Base-by-base conservation (phyloP, 495 filamentous ascomycete genomes). In the Amniculicola lignicola region DNA sequence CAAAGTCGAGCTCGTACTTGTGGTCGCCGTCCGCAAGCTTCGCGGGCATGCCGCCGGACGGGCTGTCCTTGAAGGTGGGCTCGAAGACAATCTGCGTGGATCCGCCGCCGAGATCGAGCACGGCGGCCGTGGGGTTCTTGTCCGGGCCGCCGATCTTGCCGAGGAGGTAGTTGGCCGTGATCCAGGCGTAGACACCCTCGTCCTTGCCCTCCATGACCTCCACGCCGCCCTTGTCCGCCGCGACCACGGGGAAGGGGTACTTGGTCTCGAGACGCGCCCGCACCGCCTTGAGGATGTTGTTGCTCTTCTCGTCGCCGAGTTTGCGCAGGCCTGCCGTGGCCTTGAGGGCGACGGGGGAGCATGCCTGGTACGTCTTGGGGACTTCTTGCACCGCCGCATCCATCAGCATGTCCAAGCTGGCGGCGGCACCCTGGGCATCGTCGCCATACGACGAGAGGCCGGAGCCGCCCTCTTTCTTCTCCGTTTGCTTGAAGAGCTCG, bases 181-280 rank as follows among this genome's bases (percentile, higher is more conserved):
- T 95, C 93, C 93, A 98, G 47, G 93, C 94, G 63, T 95, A 98
- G n/a, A 98, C 93, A 69, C 94, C 85, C 72, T 98, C 93, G 59
- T 96, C 85, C 14, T 84, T 87, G 61, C 93, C 93, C 64, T 94
- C 90, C 92, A 98, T 97, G 58, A 97, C 91, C 58, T 88, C 80
- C 12, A 98, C 88, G 49, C 93, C 93, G 54, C 86, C 82, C 62
- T 89, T 85, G 66, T 87, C 87, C 54, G 82, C 77, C 3, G 88
- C 84, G 46, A 98, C 86, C 16, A 98, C 86, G 2, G 93, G 88
- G 79, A 98, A 97, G 18, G 93, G 93, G 69, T 93, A 98, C 18
- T 77, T 76, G 15, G 82, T 91, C 71, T 97, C 91, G n/a, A 98
- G 72, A 47, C 89, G 85, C 38, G 74, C 66, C 35, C 92, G 81